Evolutionary conservation across 495 filamentous ascomycete genomes (phyloP), one percentile per base, ranked within the genome.

Genomic region (Parmelia sp.): DNA sequence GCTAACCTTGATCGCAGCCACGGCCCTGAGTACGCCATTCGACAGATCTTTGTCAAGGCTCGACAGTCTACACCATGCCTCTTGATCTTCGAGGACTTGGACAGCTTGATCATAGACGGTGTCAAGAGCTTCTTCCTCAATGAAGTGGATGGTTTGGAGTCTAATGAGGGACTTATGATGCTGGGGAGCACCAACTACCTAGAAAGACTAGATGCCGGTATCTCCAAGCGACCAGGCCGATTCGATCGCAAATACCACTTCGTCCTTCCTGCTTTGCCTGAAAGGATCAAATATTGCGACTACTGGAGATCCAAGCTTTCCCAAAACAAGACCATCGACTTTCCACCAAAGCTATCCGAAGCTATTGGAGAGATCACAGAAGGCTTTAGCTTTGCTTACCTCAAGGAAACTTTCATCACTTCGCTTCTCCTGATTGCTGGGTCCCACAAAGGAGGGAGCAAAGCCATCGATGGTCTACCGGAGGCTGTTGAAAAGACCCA

Each of bases 171-270:
- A 42, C 85, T 88, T 63, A 76, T 88, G 66, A 86, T 88, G 73
- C 73, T 88, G 39, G 86, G 82, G 10, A 83, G 76, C 62, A 88
- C 86, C 17, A 88, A 88, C 67, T 79, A 88, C 66, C 66, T 85
- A 8, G 84, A 84, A 3, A 73, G 72, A 4, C 71, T 87, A 8
- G 86, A 88, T 63, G 81, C 85, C 0, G 86, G 84, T 39, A 82
- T 88, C 55, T 80, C 84, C 62, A 86, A 84, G 71, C 79, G 86
- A 29, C 86, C 86, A 27, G 82, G 80, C 45, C 73, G 86, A 11
- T 88, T 88, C 67, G 86, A 88, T 63, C 74, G 86, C 33, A 86
- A 87, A 66, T 88, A 87, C 68, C 73, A 78, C 62, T 88, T 88
- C 68, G 77, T 80, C 2, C 71, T 83, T 40, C 86, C 86, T 0